phyloP scores from a whole-genome alignment of 2,329 filamentous ascomycete species.

The Exutisphaerella laricina region DNA sequence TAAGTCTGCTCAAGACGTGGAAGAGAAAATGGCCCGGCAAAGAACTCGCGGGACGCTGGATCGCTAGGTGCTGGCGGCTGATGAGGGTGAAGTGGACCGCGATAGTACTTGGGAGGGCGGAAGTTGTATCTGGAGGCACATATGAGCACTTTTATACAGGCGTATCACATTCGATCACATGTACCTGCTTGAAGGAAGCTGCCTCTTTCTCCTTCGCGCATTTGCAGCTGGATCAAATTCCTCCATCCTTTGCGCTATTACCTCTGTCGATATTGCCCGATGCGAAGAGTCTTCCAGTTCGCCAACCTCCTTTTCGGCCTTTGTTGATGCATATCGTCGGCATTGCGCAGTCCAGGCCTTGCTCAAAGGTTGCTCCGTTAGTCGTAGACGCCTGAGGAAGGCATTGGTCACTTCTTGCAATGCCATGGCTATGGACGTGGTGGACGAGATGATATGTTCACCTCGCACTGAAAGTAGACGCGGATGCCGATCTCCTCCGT shows the following conservation, averaged over 20 bases:
- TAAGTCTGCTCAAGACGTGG: constrained; percentile 88
- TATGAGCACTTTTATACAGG: constrained; percentile 2
- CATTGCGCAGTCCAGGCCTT: constrained; percentile 26
- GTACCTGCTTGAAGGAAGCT: constrained; percentile 52
- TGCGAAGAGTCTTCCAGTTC: constrained; percentile 38
- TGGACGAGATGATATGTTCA: neutral
- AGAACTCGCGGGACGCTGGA: constrained; percentile 78
- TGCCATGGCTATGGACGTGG: constrained; percentile 23
- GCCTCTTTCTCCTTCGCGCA: constrained; percentile 38
- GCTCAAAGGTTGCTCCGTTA: constrained; percentile 16
- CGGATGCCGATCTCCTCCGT: too few species aligned
- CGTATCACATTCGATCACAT: too few species aligned
- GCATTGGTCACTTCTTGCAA: constrained; percentile 30
- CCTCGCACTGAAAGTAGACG: too few species aligned
- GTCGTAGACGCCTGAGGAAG: constrained; percentile 26
- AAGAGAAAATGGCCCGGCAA: constrained; percentile 83
- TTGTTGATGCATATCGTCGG: constrained; percentile 19
- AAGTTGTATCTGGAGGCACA: constrained; percentile 71
- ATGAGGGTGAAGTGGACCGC: constrained; percentile 86
- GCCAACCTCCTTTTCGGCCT: constrained; percentile 18
- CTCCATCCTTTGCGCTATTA: constrained; percentile 37
- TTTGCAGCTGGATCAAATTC: constrained; percentile 36
- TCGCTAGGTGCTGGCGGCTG: constrained; percentile 84
- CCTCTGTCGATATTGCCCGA: constrained; percentile 34
- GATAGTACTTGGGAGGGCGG: constrained; percentile 88